Conservation (phyloP, 495 filamentous ascomycete species). For the Penicillium salamii region DNA sequence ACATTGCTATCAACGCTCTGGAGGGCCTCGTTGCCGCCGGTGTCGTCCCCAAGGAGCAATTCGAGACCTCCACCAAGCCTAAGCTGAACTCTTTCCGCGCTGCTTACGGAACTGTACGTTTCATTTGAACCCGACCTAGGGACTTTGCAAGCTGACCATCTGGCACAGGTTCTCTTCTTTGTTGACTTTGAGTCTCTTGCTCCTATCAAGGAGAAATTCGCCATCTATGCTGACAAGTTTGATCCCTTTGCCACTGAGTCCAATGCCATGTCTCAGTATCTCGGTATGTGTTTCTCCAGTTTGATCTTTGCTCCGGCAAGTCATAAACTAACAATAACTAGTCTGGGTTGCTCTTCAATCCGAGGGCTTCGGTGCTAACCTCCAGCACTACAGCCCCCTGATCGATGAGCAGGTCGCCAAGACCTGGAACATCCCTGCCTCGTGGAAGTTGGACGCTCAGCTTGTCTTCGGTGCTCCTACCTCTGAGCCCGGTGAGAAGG, state of each 20-base stretch:
- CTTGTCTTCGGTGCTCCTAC: slow-evolving; percentile 48
- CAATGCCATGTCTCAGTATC: slow-evolving; percentile 52
- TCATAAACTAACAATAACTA: slow-evolving; percentile 11
- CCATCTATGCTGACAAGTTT: slow-evolving; percentile 47
- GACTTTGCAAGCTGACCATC: too few relatives aligned
- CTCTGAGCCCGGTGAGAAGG: slow-evolving; percentile 35
- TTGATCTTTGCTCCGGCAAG: background rate
- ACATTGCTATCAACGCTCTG: slow-evolving; percentile 41
- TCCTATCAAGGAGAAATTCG: slow-evolving; percentile 42
- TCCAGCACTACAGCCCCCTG: slow-evolving; percentile 56
- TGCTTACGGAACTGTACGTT: slow-evolving; percentile 49
- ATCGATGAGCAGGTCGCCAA: slow-evolving; percentile 43
- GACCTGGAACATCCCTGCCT: slow-evolving; percentile 40
- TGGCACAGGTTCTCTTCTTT: slow-evolving; percentile 45
- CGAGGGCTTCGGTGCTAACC: slow-evolving; percentile 51
- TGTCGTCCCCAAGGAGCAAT: slow-evolving; percentile 36
- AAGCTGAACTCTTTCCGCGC: slow-evolving; percentile 41
- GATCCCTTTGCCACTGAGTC: slow-evolving; percentile 48
- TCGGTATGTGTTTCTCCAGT: slow-evolving; percentile 23
- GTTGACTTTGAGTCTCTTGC: slow-evolving; percentile 42
- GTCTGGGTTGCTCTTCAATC: slow-evolving; percentile 50
- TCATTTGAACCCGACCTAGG: too few relatives aligned
- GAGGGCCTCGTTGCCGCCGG: slow-evolving; percentile 40
- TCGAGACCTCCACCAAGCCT: slow-evolving; percentile 39
- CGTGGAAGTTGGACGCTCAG: slow-evolving; percentile 50